Evolutionary conservation across 805 yeast genomes (phyloP).

Genomic region (Yamadazyma scolyti): DNA sequence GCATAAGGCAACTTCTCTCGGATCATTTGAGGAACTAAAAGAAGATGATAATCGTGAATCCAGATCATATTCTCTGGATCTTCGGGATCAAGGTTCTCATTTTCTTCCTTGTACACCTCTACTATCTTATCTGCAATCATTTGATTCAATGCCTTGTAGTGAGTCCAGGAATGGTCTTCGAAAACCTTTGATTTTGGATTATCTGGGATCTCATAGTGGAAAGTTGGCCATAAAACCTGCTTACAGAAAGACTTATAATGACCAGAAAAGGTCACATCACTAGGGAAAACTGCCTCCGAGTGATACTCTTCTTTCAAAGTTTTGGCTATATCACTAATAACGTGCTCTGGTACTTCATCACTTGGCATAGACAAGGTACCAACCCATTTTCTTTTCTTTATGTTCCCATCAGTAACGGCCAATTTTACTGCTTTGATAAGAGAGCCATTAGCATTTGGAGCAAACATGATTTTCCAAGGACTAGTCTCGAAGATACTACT

Average conservation of each 20-base stretch:
- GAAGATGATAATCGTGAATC: slow-evolving; percentile 91
- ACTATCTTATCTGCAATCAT: slow-evolving; percentile 74
- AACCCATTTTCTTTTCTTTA: slow-evolving; percentile 58
- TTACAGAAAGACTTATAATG: slow-evolving; percentile 91
- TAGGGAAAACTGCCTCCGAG: slow-evolving; percentile 65
- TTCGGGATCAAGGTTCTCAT: slow-evolving; percentile 43
- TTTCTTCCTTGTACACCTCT: slow-evolving; percentile 48
- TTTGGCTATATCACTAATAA: slow-evolving; percentile 50
- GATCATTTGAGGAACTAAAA: slow-evolving; percentile 82
- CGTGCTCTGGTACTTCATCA: slow-evolving; percentile 63
- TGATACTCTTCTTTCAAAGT: slow-evolving; percentile 47
- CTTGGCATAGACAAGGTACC: slow-evolving; percentile 94
- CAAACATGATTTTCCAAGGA: slow-evolving; percentile 72
- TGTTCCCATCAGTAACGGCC: slow-evolving; percentile 37
- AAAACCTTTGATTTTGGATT: slow-evolving; percentile 91
- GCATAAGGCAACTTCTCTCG: slow-evolving; percentile 75
- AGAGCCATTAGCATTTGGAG: slow-evolving; percentile 81
- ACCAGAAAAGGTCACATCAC: slow-evolving; percentile 80
- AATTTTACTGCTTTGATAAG: slow-evolving; percentile 76
- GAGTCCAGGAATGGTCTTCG: slow-evolving; percentile 92
- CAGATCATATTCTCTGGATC: slow-evolving; percentile 67
- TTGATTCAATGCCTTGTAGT: slow-evolving; percentile 73
- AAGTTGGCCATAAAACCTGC: slow-evolving; percentile 94
- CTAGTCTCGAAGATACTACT: slow-evolving; percentile 52
- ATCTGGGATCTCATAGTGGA: slow-evolving; percentile 92